phyloP scores from a whole-genome alignment of 164 flowering plant species.

The Nymphaea colorata region DNA sequence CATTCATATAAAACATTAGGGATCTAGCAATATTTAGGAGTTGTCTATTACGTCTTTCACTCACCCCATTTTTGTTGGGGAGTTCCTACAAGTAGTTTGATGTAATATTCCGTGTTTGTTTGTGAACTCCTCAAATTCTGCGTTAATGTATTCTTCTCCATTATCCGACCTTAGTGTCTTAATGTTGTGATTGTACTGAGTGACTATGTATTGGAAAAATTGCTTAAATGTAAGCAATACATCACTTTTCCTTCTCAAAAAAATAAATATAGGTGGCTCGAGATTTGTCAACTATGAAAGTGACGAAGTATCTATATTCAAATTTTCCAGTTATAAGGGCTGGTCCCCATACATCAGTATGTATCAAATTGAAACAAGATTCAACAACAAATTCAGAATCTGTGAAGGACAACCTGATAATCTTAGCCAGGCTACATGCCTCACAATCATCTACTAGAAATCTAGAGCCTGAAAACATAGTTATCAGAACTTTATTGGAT shows the following conservation, averaged over 20 bases:
- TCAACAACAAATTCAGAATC: neutral
- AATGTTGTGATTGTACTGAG: neutral
- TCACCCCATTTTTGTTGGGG: neutral
- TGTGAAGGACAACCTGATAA: neutral
- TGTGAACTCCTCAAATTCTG: neutral
- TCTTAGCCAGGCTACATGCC: neutral
- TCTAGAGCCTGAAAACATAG: neutral
- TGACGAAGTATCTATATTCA: neutral
- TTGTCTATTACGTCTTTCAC: neutral
- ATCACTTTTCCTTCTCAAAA: neutral
- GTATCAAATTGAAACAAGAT: neutral
- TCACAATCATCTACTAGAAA: neutral
- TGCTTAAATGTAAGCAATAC: neutral
- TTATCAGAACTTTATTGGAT: neutral
- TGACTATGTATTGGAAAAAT: neutral
- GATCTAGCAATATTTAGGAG: neutral
- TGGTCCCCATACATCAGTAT: slow-evolving; percentile 1
- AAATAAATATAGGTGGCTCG: neutral
- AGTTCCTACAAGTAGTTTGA: neutral
- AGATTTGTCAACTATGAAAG: neutral
- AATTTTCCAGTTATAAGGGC: neutral
- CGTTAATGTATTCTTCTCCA: neutral
- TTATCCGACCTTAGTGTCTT: neutral
- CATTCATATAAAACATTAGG: neutral
- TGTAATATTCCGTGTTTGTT: neutral